Percentiles rank a stretch among this genome's conserved stretches.
Evolutionary conservation across 208 protist genomes (phyloP).

Genomic region (Acanthamoeba quina): DNA sequence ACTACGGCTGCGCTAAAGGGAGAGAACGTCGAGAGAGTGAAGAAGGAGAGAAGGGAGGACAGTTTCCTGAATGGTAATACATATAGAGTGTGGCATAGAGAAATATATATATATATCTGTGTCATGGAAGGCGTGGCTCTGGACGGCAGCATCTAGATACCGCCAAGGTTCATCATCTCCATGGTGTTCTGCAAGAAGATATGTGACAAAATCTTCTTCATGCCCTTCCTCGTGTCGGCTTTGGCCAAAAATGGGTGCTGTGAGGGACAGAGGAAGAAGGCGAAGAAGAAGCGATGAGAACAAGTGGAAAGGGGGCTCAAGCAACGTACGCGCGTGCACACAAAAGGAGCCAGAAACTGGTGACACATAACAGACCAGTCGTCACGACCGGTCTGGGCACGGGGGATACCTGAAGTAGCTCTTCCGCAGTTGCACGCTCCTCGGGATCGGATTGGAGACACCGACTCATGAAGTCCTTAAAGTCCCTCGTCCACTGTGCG

Average conservation of each 20-base stretch:
- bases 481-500: constrained; percentile 62
- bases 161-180: constrained; percentile 75
- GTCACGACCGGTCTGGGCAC: background rate
- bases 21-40: background rate
- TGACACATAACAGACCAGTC: background rate
- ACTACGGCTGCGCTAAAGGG: background rate
- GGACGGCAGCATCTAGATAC: background rate
- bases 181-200: constrained; percentile 79
- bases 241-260: constrained; percentile 82
- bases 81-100: no score
- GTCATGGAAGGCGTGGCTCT: background rate
- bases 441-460: constrained; percentile 63
- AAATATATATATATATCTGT: background rate
- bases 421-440: constrained; percentile 51
- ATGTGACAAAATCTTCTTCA: constrained; percentile 80
- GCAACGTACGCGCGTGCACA: background rate
- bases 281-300: background rate
- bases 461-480: constrained; percentile 72
- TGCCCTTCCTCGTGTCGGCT: constrained; percentile 77
- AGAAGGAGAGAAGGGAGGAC: background rate
- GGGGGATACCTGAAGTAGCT: constrained; percentile 62
- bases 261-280: background rate
- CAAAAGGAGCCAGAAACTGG: background rate
- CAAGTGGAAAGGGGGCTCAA: background rate
- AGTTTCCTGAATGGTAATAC: background rate